phyloP scores from a whole-genome alignment of 805 yeast species.

The Starmerella potacharoeniae region DNA sequence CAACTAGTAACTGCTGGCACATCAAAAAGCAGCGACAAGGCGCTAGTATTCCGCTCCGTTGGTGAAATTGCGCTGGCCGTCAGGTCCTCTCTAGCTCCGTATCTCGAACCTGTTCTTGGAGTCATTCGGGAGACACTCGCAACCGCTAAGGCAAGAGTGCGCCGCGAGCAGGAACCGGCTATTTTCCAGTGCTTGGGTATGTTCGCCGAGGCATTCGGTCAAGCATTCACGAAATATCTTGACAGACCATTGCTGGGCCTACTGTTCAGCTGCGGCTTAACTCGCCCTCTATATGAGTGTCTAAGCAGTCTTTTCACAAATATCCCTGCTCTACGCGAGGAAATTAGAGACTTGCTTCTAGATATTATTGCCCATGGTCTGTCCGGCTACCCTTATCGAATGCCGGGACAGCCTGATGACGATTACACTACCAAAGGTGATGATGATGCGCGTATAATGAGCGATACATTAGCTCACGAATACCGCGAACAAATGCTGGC shows the following conservation, averaged over 20 bases:
- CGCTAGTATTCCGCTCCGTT: slow-evolving; percentile 64
- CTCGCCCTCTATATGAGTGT: slow-evolving; percentile 72
- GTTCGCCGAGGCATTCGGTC: slow-evolving; percentile 80
- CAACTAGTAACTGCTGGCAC: slow-evolving; percentile 36
- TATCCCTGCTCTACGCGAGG: slow-evolving; percentile 68
- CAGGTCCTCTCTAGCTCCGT: slow-evolving; percentile 73
- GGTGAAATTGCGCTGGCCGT: slow-evolving; percentile 75
- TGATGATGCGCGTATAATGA: slow-evolving; percentile 10
- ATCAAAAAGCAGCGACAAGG: slow-evolving; percentile 62
- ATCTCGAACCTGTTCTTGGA: slow-evolving; percentile 75
- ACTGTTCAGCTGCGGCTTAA: slow-evolving; percentile 70
- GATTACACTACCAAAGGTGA: slow-evolving; percentile 2
- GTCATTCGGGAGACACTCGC: slow-evolving; percentile 66
- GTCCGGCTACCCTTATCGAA: slow-evolving; percentile 68
- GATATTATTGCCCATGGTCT: slow-evolving; percentile 62
- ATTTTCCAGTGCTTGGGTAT: slow-evolving; percentile 82
- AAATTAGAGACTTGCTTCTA: slow-evolving; percentile 59
- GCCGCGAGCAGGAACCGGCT: slow-evolving; percentile 72
- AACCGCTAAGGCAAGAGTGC: slow-evolving; percentile 41
- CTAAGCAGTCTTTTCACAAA: slow-evolving; percentile 53
- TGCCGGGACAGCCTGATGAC: slow-evolving; percentile 66
- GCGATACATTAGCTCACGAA: slow-evolving; percentile 44
- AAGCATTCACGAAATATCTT: slow-evolving; percentile 80
- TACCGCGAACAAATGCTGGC: slow-evolving; percentile 64
- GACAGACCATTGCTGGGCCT: slow-evolving; percentile 70